Base-by-base conservation (phyloP, 257 asterid species). In the Solanum corneliomulleri region DNA sequence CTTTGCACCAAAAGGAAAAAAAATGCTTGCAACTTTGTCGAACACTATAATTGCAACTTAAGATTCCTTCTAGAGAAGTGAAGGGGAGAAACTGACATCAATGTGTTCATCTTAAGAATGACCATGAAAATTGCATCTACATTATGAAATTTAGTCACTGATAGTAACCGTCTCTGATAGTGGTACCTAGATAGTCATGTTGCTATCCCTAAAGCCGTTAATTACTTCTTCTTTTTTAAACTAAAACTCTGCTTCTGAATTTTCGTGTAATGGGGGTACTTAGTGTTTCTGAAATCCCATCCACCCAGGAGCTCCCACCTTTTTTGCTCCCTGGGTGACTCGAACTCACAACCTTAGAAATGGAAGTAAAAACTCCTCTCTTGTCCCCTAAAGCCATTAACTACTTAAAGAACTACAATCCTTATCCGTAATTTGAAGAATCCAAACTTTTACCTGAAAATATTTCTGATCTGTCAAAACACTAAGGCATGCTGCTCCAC, bases 401-500 rank as follows among this genome's bases (percentile, higher is more conserved):
- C 27, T 78, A 45, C 41, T 78, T 15, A 45, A 78, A 78, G 66
- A 45, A 45, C 84, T 39, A 15, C 9, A 27, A 78, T 78, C 66
- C 66, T 29, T 47, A 78, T 78, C 41, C 3, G 84, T 64, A 47
- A 80, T 47, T 47, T 81, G 69, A 84, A 25, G 12, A 18, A 60
- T 85, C 29, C n/a, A 71, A 83, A 76, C 88, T 23, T 88, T 86
- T 89, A 94, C 99, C 94, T 94, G 96, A 87, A 96, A 96, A 88
- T 90, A 96, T 90, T 96, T 96, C 88, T 87, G 89, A 87, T 95
- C 99, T 20, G 99, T 96, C 84, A 96, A 88, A 89, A 96, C 99
- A 89, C 99, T 96, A 25, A 96, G 95, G 92, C 99, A 96, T 33
- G 99, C 96, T 56, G 98, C 98, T 87, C 99, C 99, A 88, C 98